Percentiles rank a stretch among this genome's conserved stretches.
Evolutionary conservation across 164 flowering plant genomes (phyloP).

Genomic region (Stephania yunnanensis): DNA sequence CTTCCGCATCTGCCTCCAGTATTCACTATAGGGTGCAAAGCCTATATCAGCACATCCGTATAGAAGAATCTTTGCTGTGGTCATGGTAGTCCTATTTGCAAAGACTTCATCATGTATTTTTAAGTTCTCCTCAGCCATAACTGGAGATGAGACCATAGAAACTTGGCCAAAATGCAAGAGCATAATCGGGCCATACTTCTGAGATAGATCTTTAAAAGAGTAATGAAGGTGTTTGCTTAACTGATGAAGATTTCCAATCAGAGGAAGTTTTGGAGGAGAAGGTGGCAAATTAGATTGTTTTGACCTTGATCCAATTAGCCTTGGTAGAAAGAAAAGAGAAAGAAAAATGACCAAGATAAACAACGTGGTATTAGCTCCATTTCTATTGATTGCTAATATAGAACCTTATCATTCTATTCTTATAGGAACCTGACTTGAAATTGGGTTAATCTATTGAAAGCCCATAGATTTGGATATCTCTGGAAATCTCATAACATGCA

Average conservation of each 20-base stretch:
- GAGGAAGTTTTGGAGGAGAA: conserved; percentile 13
- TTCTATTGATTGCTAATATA: too few relatives aligned
- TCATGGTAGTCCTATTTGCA: conserved; percentile 14
- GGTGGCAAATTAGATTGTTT: conserved; percentile 2
- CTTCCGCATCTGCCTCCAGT: conserved; percentile 18
- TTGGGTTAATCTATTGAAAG: too few relatives aligned
- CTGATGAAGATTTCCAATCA: conserved; percentile 23
- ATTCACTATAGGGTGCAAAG: too few relatives aligned
- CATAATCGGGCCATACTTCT: conserved; percentile 22
- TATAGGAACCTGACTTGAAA: too few relatives aligned
- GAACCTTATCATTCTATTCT: too few relatives aligned
- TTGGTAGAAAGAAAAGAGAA: background rate
- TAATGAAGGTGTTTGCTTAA: conserved; percentile 14
- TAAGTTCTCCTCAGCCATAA: conserved; percentile 17
- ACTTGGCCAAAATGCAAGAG: conserved; percentile 13
- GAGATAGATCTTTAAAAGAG: conserved; percentile 11
- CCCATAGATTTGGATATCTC: too few relatives aligned
- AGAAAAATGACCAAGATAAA: background rate
- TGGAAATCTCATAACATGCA: too few relatives aligned
- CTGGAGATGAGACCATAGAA: conserved; percentile 22
- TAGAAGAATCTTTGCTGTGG: conserved; percentile 4
- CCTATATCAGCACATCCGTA: conserved; percentile 17
- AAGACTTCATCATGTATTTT: conserved; percentile 20
- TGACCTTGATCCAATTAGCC: background rate
- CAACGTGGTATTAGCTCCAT: too few relatives aligned